Percentiles rank a stretch among this genome's conserved stretches.
Conservation (phyloP, 495 filamentous ascomycete species). For the Choiromyces venosus region DNA sequence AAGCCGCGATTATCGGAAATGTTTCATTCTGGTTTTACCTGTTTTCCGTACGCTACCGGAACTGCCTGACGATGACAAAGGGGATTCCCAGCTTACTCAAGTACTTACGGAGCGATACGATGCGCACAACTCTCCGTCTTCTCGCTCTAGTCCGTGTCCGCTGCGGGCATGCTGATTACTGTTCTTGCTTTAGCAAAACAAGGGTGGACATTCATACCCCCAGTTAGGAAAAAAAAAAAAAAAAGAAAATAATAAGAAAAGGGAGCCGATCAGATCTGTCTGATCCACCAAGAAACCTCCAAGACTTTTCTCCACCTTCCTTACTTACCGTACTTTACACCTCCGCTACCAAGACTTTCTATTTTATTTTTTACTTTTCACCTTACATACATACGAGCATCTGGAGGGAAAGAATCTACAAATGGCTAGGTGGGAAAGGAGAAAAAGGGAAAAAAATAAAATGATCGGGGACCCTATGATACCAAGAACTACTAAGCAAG, state of each 20-base stretch:
- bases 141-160: background rate
- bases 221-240: background rate
- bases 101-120: too few species aligned
- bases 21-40: background rate
- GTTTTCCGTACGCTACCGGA: background rate
- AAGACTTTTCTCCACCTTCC: too few species aligned
- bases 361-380: too few species aligned
- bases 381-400: too few species aligned
- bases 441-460: background rate
- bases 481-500: too few species aligned
- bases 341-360: too few species aligned
- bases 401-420: too few species aligned
- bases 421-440: too few species aligned
- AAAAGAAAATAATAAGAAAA: background rate
- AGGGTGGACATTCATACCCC: background rate
- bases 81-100: background rate
- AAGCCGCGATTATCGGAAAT: too few species aligned
- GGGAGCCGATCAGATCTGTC: background rate
- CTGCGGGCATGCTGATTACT: background rate
- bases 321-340: too few species aligned
- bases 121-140: background rate
- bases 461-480: background rate
- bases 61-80: background rate
- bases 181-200: background rate
- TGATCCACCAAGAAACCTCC: background rate